phyloP scores from a whole-genome alignment of 106 monocot species.

The Platanthera zijinensis region DNA sequence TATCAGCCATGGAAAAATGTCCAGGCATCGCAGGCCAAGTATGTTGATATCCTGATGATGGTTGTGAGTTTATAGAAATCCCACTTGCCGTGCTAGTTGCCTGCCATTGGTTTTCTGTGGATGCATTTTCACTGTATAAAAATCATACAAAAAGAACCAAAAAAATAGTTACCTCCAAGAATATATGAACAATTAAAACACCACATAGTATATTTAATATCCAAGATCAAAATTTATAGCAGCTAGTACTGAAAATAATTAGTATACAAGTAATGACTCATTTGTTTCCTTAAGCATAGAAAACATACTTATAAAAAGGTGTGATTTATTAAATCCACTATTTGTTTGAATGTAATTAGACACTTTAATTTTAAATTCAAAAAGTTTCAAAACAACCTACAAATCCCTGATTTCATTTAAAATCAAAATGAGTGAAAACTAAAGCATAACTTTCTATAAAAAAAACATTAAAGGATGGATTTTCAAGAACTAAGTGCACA shows the following conservation, averaged over 20 bases:
- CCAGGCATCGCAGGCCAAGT: constrained; percentile 59
- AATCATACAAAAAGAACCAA: background rate
- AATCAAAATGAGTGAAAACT: too few species aligned
- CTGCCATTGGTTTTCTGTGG: constrained; percentile 16
- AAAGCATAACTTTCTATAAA: too few species aligned
- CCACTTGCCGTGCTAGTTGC: constrained; percentile 27
- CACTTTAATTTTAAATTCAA: too few species aligned
- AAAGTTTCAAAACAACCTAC: too few species aligned
- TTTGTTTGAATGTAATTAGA: too few species aligned
- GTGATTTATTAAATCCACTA: too few species aligned
- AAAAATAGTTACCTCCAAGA: background rate
- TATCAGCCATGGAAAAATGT: constrained; percentile 83
- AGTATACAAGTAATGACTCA: too few species aligned
- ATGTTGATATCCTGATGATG: constrained; percentile 39
- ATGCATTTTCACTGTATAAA: constrained; percentile 26
- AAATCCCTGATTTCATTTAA: too few species aligned
- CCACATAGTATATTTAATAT: background rate
- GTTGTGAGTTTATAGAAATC: constrained; percentile 24
- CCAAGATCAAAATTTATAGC: background rate
- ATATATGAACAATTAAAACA: background rate
- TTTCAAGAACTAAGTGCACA: background rate
- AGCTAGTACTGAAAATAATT: background rate
- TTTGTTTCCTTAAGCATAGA: too few species aligned
- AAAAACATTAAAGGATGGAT: background rate
- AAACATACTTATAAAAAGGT: too few species aligned